phyloP scores from a whole-genome alignment of 768 basidiomycete species.

The Kwoniella shandongensis region DNA sequence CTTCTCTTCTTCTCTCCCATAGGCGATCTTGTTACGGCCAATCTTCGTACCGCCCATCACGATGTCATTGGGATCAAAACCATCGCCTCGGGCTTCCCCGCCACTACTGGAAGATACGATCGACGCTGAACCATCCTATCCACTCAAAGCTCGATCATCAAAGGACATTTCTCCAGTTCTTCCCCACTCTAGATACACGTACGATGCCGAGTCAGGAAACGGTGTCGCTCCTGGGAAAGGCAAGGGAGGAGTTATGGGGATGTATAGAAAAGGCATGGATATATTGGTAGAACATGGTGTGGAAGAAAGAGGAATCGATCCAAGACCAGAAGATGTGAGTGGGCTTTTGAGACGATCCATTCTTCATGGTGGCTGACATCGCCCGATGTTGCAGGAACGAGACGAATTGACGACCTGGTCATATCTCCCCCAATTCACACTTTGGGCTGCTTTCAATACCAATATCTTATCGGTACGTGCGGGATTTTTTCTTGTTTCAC shows the following conservation, averaged over 20 bases:
- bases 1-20: no score
- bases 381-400: slow-evolving; percentile 30
- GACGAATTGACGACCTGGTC: slow-evolving; percentile 39
- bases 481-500: background rate
- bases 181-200: slow-evolving; percentile 12
- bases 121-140: no score
- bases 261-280: slow-evolving; percentile 24
- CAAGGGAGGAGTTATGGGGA: slow-evolving; percentile 19
- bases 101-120: no score
- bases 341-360: no score
- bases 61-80: no score
- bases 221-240: slow-evolving; percentile 9
- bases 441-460: slow-evolving; percentile 49
- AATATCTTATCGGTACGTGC: slow-evolving; percentile 44
- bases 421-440: slow-evolving; percentile 45
- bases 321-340: slow-evolving; percentile 45
- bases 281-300: slow-evolving; percentile 44
- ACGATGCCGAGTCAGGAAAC: slow-evolving; percentile 9
- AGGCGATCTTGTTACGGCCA: no score
- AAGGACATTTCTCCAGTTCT: background rate
- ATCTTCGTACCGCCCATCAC: no score
- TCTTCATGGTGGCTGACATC: background rate
- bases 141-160: no score
- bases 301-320: slow-evolving; percentile 46
- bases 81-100: no score